Evolutionary conservation across 257 asterid species (phyloP).

Genomic region (Voacanga thouarsii): DNA sequence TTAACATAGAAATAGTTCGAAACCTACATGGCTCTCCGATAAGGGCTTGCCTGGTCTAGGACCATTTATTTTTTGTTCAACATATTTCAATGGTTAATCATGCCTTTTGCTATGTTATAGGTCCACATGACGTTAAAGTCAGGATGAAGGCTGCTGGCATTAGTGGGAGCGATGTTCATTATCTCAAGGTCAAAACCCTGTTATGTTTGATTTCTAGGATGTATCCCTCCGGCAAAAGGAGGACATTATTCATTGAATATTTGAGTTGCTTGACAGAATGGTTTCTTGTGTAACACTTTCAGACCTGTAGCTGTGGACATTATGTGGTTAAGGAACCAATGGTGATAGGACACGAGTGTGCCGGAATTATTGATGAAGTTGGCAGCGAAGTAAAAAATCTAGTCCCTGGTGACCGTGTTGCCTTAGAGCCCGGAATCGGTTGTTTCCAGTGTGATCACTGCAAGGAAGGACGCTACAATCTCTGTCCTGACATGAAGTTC

Average conservation of each 20-base stretch:
- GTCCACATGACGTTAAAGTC: constrained; percentile 83
- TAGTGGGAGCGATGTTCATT: constrained; percentile 97
- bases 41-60: no score
- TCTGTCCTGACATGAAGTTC: constrained; percentile 10
- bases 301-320: constrained; percentile 10
- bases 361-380: constrained; percentile 17
- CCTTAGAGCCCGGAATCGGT: constrained; percentile 14
- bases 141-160: constrained; percentile 96
- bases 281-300: not conserved
- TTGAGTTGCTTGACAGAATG: not conserved
- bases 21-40: no score
- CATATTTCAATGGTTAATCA: no score
- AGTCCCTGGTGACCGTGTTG: constrained; percentile 4
- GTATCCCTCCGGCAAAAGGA: no score
- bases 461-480: constrained; percentile 2
- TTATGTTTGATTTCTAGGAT: not conserved
- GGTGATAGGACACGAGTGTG: constrained; percentile 19
- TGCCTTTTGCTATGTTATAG: constrained; percentile 21
- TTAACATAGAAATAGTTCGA: no score
- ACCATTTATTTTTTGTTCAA: no score
- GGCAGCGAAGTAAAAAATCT: constrained; percentile 9
- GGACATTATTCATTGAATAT: no score
- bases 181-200: constrained; percentile 61
- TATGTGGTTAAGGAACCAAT: constrained; percentile 12
- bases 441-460: not conserved